Percentiles rank a stretch among this genome's conserved stretches.
These are phyloP conservation scores for Apocynum venetum DNA, from an alignment of 257 asterid species.

Conservation along the genomic window DNA sequence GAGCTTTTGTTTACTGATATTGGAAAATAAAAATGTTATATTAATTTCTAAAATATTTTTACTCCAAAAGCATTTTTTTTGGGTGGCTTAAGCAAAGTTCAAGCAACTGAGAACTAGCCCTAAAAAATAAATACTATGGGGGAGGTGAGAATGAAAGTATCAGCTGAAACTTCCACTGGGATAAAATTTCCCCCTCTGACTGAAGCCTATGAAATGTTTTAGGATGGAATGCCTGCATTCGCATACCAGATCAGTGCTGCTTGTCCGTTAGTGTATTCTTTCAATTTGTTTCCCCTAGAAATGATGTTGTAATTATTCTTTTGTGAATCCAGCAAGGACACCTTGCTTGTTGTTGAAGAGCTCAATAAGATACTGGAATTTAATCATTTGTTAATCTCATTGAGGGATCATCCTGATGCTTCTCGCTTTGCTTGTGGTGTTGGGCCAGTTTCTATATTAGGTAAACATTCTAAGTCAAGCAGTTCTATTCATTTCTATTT, in stretches of 20 bases:
- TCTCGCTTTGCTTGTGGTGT: slow-evolving; percentile 79
- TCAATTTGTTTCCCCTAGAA: not conserved
- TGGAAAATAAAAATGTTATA: not conserved
- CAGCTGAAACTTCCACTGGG: not conserved
- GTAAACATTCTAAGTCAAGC: slow-evolving; percentile 31
- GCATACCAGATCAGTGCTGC: not conserved
- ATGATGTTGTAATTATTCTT: not conserved
- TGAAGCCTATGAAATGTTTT: not conserved
- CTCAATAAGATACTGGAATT: slow-evolving; percentile 72
- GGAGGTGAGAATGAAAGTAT: not conserved
- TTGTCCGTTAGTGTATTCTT: not conserved
- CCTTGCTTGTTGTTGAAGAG: slow-evolving; percentile 56
- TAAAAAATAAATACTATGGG: not conserved
- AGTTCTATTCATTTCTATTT: slow-evolving; percentile 11
- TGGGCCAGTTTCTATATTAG: slow-evolving; percentile 75
- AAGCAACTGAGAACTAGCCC: not conserved
- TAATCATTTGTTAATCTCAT: slow-evolving; percentile 63
- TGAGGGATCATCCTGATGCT: slow-evolving; percentile 73
- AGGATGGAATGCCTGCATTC: not conserved
- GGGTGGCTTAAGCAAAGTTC: not conserved
- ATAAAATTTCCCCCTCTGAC: not conserved
- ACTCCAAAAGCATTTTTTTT: not conserved
- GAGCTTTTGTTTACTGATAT: not conserved
- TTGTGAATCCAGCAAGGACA: slow-evolving; percentile 37
- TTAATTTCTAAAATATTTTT: not conserved